Evolutionary conservation across 768 basidiomycete genomes (phyloP).

Genomic region (Lenzites betulinus): DNA sequence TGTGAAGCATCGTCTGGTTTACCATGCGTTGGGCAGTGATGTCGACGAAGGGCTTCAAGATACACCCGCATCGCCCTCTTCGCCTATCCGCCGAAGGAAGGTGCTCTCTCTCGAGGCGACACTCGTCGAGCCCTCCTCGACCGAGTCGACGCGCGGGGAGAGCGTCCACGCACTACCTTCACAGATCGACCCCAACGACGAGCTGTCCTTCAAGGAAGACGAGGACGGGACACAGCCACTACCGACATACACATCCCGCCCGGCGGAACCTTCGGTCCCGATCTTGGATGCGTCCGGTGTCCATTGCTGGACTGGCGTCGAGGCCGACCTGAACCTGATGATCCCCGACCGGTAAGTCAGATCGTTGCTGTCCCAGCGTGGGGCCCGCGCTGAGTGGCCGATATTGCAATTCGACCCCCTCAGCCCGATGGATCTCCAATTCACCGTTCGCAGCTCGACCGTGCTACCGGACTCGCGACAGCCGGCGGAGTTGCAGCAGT

Average conservation of each 20-base stretch:
- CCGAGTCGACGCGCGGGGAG: background rate
- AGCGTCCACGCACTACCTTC: background rate
- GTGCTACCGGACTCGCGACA: slow-evolving; percentile 33
- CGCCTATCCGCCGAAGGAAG: slow-evolving; percentile 6
- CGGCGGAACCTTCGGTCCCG: slow-evolving; percentile 3
- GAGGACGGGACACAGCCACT: slow-evolving; percentile 4
- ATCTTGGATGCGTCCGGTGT: slow-evolving; percentile 15
- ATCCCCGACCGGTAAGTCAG: slow-evolving; percentile 55
- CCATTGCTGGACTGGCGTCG: slow-evolving; percentile 40
- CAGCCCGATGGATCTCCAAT: slow-evolving; percentile 61
- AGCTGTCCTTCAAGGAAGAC: background rate
- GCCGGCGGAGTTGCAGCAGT: slow-evolving; percentile 46
- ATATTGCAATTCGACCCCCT: slow-evolving; percentile 10
- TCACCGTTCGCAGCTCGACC: slow-evolving; percentile 43
- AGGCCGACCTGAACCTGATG: slow-evolving; percentile 49
- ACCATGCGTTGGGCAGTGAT: slow-evolving; percentile 38
- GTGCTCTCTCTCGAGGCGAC: slow-evolving; percentile 26
- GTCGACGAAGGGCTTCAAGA: background rate
- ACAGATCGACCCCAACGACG: slow-evolving; percentile 5
- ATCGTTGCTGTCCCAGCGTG: background rate
- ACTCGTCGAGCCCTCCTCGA: slow-evolving; percentile 7
- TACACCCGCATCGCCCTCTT: background rate
- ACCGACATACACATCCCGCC: background rate
- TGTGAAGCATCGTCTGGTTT: slow-evolving; percentile 50
- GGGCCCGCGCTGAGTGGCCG: background rate